Evolutionary conservation across 441 rosid genomes (phyloP).

Genomic region (Mallotus repandus): DNA sequence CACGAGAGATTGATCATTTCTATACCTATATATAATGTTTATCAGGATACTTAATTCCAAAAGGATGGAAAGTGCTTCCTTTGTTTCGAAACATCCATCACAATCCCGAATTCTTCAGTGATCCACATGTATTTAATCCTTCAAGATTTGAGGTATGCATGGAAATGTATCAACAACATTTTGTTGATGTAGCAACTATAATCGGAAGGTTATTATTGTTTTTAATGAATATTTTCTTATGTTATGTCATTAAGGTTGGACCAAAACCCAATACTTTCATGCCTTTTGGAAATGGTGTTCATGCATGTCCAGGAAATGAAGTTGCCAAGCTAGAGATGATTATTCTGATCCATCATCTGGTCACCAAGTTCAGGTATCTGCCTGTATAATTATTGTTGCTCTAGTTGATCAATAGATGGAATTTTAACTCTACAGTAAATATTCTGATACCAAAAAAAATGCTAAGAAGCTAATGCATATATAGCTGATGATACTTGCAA

Average conservation of each 20-base stretch:
- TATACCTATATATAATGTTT: neutral
- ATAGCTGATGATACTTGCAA: neutral
- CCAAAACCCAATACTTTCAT: slow-evolving; percentile 79
- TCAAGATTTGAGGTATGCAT: slow-evolving; percentile 77
- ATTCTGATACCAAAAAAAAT: neutral
- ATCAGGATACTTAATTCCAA: slow-evolving; percentile 81
- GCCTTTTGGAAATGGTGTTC: slow-evolving; percentile 92
- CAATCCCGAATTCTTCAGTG: slow-evolving; percentile 63
- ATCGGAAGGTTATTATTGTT: too few species aligned
- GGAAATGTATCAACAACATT: neutral
- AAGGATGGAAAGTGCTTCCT: slow-evolving; percentile 99
- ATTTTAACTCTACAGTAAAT: neutral
- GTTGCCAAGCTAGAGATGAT: slow-evolving; percentile 89
- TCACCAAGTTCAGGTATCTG: slow-evolving; percentile 61
- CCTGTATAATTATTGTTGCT: neutral
- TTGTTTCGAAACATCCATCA: slow-evolving; percentile 90
- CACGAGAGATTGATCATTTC: too few species aligned
- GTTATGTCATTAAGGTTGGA: slow-evolving; percentile 44
- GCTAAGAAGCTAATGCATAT: neutral
- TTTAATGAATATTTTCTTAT: neutral
- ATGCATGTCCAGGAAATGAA: slow-evolving; percentile 90
- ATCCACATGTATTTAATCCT: slow-evolving; percentile 73
- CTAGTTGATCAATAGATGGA: neutral
- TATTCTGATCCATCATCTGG: slow-evolving; percentile 68
- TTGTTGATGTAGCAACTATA: too few species aligned